Conservation (phyloP, 176 grass and related monocot genomes). For the Ananas comosus region DNA sequence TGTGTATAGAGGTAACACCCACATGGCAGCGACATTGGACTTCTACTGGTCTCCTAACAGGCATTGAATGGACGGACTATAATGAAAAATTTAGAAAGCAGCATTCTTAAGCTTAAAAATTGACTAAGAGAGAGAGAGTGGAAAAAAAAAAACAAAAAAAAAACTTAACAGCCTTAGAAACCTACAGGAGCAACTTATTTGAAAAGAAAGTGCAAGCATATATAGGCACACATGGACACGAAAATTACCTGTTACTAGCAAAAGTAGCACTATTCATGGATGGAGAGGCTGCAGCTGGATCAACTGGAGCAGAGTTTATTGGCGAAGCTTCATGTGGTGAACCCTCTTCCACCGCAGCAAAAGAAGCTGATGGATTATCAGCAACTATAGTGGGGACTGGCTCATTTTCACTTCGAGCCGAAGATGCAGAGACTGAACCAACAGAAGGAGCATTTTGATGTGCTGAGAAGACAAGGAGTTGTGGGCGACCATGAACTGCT, state of each 20-base stretch:
- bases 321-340: slow-evolving; percentile 22
- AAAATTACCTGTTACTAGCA: slow-evolving; percentile 26
- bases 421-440: slow-evolving; percentile 30
- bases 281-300: slow-evolving; percentile 40
- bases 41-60: no score
- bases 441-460: slow-evolving; percentile 30
- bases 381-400: slow-evolving; percentile 23
- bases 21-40: no score
- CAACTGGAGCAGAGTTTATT: slow-evolving; percentile 38
- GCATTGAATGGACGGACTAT: no score
- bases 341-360: slow-evolving; percentile 27
- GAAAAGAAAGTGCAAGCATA: no score
- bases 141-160: no score
- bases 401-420: slow-evolving; percentile 32
- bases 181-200: no score
- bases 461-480: slow-evolving; percentile 52
- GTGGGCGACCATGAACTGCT: slow-evolving; percentile 36
- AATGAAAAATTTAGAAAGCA: no score
- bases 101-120: no score
- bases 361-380: slow-evolving; percentile 26
- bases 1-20: no score
- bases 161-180: no score
- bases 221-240: no score
- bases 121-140: no score
- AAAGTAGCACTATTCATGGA: slow-evolving; percentile 34